Evolutionary conservation across 371 early-diverging fungal species (phyloP).

Genomic region (Thermomucor indicae-seudaticae): DNA sequence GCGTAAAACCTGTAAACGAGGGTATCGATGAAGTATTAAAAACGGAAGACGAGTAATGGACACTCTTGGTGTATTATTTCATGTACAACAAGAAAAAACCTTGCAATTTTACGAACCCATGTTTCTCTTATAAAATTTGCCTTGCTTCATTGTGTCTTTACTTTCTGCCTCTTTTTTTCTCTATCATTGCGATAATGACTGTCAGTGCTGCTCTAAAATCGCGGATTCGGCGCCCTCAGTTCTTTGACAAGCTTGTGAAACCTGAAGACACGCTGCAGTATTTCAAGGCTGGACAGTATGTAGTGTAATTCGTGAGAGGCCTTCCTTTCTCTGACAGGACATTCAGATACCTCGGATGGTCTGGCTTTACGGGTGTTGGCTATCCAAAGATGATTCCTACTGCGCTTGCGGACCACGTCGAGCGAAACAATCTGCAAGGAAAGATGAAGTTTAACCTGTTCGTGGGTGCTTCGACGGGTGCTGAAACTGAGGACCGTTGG

Average conservation of each 20-base stretch:
- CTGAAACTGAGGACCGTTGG: constrained; percentile 49
- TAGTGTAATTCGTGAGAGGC: neutral
- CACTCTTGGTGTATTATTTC: too few relatives aligned
- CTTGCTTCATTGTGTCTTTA: too few relatives aligned
- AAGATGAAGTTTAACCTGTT: constrained; percentile 51
- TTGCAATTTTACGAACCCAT: too few relatives aligned
- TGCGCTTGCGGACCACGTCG: constrained; percentile 48
- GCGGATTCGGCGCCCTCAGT: constrained; percentile 42
- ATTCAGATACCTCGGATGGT: constrained; percentile 26
- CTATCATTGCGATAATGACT: too few relatives aligned
- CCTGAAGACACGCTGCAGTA: constrained; percentile 39
- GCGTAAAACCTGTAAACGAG: constrained; percentile 43
- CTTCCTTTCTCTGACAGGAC: neutral
- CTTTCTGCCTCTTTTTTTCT: too few relatives aligned
- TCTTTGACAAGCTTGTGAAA: constrained; percentile 41
- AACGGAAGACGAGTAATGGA: too few relatives aligned
- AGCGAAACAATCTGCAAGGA: constrained; percentile 48
- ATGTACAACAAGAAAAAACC: neutral
- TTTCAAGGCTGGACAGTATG: constrained; percentile 48
- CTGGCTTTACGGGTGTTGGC: constrained; percentile 27
- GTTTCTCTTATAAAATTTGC: too few relatives aligned
- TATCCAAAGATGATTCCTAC: constrained; percentile 52
- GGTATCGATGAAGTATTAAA: constrained; percentile 41
- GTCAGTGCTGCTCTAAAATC: constrained; percentile 44
- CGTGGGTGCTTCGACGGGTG: constrained; percentile 48